phyloP scores from a whole-genome alignment of 768 basidiomycete genomes.

The Boletus reticulatus region DNA sequence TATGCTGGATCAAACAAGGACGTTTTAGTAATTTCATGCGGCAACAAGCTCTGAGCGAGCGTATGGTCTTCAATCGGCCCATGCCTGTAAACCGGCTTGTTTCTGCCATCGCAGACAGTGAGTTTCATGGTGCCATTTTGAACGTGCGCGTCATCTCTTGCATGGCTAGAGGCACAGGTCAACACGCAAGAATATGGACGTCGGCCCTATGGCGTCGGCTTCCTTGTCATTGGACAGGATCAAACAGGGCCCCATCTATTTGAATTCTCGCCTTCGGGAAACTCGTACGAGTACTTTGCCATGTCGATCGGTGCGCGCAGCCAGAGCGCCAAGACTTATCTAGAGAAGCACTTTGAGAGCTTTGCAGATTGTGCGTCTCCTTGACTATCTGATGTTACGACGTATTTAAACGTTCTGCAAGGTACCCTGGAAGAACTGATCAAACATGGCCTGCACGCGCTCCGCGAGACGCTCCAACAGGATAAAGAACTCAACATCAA shows the following conservation, averaged over 20 bases:
- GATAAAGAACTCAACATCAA: constrained; percentile 93
- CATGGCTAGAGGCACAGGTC: constrained; percentile 82
- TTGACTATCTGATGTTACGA: not conserved
- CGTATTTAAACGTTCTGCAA: constrained; percentile 28
- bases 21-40: constrained; percentile 92
- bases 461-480: constrained; percentile 96
- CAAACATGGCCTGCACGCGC: constrained; percentile 89
- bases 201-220: constrained; percentile 97
- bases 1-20: not conserved
- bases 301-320: constrained; percentile 98
- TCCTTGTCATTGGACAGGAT: constrained; percentile 95
- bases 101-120: constrained; percentile 91
- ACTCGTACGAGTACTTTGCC: constrained; percentile 96
- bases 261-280: constrained; percentile 97
- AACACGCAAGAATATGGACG: constrained; percentile 99
- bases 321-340: constrained; percentile 97
- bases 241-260: constrained; percentile 97
- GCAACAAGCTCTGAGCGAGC: constrained; percentile 93
- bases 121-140: constrained; percentile 31
- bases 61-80: constrained; percentile 94
- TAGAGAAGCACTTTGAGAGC: constrained; percentile 90
- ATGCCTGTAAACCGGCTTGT: constrained; percentile 94
- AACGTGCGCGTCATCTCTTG: constrained; percentile 1
- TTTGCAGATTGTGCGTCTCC: constrained; percentile 74
- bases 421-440: constrained; percentile 86